phyloP scores from a whole-genome alignment of 164 flowering plant genomes.

The Santalum album region DNA sequence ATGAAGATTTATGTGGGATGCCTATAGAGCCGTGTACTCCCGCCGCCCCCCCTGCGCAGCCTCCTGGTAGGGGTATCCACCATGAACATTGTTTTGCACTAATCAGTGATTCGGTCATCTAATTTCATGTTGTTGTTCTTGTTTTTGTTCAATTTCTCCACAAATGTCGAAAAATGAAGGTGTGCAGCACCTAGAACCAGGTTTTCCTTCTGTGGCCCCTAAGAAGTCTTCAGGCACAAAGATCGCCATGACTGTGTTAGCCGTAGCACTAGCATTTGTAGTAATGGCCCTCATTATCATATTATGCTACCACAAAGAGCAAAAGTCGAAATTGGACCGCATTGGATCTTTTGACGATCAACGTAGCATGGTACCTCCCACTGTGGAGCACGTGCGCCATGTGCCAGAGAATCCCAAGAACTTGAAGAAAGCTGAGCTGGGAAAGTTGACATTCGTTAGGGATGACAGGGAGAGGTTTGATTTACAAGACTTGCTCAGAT shows the following conservation, averaged over 20 bases:
- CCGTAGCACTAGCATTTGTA: neutral
- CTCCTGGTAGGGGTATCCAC: neutral
- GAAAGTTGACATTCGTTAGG: constrained; percentile 31
- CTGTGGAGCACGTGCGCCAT: neutral
- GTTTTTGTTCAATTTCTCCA: too few relatives aligned
- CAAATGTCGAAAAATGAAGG: too few relatives aligned
- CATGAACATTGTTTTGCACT: too few relatives aligned
- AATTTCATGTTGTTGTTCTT: too few relatives aligned
- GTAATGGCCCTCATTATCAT: neutral
- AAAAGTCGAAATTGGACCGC: neutral
- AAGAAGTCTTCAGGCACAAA: neutral
- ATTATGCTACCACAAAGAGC: neutral
- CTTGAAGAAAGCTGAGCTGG: constrained; percentile 12
- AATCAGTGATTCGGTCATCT: too few relatives aligned
- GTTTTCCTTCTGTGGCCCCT: neutral
- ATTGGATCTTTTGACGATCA: neutral
- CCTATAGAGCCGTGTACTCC: constrained; percentile 17
- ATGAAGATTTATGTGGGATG: constrained; percentile 32
- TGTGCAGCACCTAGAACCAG: too few relatives aligned
- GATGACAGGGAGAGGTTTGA: constrained; percentile 37
- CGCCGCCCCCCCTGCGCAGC: neutral
- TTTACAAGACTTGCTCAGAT: constrained; percentile 39
- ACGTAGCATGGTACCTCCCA: neutral
- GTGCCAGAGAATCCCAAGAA: neutral
- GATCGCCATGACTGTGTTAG: neutral